Percentiles rank a stretch among this genome's conserved stretches.
These are phyloP conservation scores for Lathyrus oleraceus DNA, from an alignment of 306 rosid genomes.

Conservation along the genomic window DNA sequence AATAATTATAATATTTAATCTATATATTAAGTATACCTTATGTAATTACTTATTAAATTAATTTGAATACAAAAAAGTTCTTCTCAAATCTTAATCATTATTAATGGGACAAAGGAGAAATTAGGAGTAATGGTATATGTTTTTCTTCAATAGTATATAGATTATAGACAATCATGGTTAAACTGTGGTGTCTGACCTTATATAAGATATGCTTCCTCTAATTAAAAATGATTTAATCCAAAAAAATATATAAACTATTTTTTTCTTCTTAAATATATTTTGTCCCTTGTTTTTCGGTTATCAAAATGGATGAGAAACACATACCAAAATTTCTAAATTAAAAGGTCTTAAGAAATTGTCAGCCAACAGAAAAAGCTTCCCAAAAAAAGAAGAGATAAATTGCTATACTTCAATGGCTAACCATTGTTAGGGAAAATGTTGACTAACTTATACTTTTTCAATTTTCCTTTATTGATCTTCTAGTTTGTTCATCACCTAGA, in stretches of 20 bases:
- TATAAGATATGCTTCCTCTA: too few relatives aligned
- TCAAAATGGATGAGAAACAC: background rate
- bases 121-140: too few relatives aligned
- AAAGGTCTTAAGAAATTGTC: conserved; percentile 44
- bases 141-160: too few relatives aligned
- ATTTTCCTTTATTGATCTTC: conserved; percentile 29
- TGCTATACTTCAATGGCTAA: conserved; percentile 37
- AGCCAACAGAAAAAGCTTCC: conserved; percentile 38
- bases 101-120: too few relatives aligned
- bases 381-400: conserved; percentile 42
- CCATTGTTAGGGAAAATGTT: conserved; percentile 37
- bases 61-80: too few relatives aligned
- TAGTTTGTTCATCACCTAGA: conserved; percentile 12
- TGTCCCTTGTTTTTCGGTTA: conserved; percentile 14
- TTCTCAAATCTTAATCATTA: too few relatives aligned
- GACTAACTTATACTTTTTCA: conserved; percentile 28
- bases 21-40: too few relatives aligned
- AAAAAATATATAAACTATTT: background rate
- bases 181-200: too few relatives aligned
- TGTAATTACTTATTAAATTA: too few relatives aligned
- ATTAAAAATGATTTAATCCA: too few relatives aligned
- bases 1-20: too few relatives aligned
- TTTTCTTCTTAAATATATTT: background rate
- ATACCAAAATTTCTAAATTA: conserved; percentile 41
- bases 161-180: too few relatives aligned